Conservation (phyloP, 768 basidiomycete species). For the Tricholoma saponaceum region DNA sequence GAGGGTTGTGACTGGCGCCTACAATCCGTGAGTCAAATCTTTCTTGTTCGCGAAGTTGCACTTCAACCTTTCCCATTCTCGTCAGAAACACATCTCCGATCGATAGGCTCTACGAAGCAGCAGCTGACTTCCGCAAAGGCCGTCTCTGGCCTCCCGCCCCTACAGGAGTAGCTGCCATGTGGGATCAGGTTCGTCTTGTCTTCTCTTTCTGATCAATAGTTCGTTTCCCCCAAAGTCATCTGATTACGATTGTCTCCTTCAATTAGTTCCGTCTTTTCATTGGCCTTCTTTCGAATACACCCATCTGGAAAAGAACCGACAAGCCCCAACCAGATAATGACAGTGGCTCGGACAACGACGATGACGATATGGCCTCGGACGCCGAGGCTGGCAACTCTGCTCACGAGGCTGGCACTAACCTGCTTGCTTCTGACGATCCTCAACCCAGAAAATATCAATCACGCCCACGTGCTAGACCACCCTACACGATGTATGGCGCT, state of each 20-base stretch:
- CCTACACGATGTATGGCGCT: slow-evolving; percentile 34
- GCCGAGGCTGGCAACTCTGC: not conserved
- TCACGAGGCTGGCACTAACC: slow-evolving; percentile 16
- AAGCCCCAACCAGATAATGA: slow-evolving; percentile 24
- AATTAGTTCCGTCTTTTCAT: slow-evolving; percentile 57
- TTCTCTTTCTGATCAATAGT: not conserved
- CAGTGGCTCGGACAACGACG: slow-evolving; percentile 30
- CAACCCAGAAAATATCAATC: slow-evolving; percentile 13
- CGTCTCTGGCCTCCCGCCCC: slow-evolving; percentile 35
- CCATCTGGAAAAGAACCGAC: slow-evolving; percentile 36
- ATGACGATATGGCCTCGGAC: slow-evolving; percentile 24
- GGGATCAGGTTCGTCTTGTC: slow-evolving; percentile 52
- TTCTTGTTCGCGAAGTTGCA: not conserved
- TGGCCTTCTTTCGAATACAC: slow-evolving; percentile 51
- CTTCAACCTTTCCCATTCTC: not conserved
- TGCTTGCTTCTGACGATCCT: slow-evolving; percentile 7
- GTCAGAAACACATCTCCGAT: slow-evolving; percentile 38
- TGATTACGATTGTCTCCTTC: not conserved
- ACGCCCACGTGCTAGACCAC: slow-evolving; percentile 29
- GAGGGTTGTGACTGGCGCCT: slow-evolving; percentile 32
- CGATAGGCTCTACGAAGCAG: slow-evolving; percentile 59
- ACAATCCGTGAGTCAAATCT: slow-evolving; percentile 44
- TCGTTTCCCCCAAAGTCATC: not conserved
- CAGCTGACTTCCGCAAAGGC: slow-evolving; percentile 48
- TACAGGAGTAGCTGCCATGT: slow-evolving; percentile 42